These are phyloP conservation scores for Pseudogymnoascus sp. DNA, from an alignment of 2,329 filamentous ascomycete genomes.

Conservation along the genomic window DNA sequence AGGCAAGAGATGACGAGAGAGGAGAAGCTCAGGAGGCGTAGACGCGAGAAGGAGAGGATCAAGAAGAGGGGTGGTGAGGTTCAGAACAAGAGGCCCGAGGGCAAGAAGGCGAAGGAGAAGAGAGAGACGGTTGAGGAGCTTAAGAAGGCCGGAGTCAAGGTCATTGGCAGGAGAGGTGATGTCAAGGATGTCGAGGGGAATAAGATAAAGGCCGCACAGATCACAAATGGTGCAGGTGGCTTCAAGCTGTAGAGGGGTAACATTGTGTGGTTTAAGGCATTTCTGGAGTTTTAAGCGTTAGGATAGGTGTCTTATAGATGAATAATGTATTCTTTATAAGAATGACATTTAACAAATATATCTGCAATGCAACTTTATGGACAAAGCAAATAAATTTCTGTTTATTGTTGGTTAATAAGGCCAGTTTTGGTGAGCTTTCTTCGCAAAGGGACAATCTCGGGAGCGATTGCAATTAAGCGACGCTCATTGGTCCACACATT, in stretches of 20 bases:
- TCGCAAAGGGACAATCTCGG: conserved; percentile 1
- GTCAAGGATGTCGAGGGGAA: conserved; percentile 78
- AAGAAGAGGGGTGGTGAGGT: conserved; percentile 56
- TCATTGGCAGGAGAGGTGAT: conserved; percentile 86
- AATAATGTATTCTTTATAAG: conserved; percentile 7
- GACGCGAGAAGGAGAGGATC: conserved; percentile 79
- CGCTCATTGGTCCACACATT: conserved; percentile 6
- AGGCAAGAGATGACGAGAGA: conserved; percentile 83
- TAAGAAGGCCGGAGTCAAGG: conserved; percentile 80
- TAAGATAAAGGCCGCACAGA: conserved; percentile 51
- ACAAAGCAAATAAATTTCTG: neutral
- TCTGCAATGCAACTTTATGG: neutral
- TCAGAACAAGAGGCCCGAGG: conserved; percentile 41
- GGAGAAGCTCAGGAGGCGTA: conserved; percentile 68
- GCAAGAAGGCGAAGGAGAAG: conserved; percentile 52
- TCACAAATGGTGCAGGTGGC: conserved; percentile 44
- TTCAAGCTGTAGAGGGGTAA: conserved; percentile 50
- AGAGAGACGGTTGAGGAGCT: conserved; percentile 46
- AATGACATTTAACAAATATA: neutral
- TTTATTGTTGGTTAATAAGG: neutral
- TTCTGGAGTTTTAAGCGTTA: conserved; percentile 7
- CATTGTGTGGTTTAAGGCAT: neutral
- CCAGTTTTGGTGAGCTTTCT: conserved; percentile 7
- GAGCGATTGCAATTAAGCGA: conserved; percentile 8
- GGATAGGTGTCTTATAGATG: conserved; percentile 8